Evolutionary conservation across 2,329 filamentous ascomycete species (phyloP), one percentile per base, ranked within the genome.

Genomic region (Clonostachys solani): DNA sequence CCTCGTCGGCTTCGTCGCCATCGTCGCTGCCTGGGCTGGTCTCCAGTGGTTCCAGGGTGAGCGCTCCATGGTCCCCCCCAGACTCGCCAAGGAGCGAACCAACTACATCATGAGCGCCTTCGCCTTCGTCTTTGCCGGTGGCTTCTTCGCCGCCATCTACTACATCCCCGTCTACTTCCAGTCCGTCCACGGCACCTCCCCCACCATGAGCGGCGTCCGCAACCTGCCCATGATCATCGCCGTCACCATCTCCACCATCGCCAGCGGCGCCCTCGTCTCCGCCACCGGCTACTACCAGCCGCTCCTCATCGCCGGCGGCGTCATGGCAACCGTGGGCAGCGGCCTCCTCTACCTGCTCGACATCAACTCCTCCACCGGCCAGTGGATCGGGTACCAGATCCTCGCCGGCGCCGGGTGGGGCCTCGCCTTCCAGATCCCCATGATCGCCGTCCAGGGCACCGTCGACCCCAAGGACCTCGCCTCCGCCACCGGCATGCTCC

Each of bases 351-450:
- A 72, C 49, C 65, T 63, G 6, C 60, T 76, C 5, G 60, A 67
- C 8, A 53, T 67, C 9, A 51, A 64, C 44, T 68, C 71, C 5
- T 52, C 62, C 5, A 63, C 65, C 1, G 70, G 60, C 12, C 63
- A 65, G 38, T 79, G 75, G 75, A 74, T 80, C 40, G 76, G 75
- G 6, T 80, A 75, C 54, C 75, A 80, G 59, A 65, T 79, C 13
- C 48, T 80, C 3, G 66, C 64, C 29, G 77, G 77, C n/a, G 58
- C 69, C 6, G 76, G 73, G 4, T 69, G 65, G 49, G 77, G 76
- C 12, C 50, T 59, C 7, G 67, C 62, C 4, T 67, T 73, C 47
- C 73, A 80, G 55, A 66, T 78, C 8, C 75, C 75, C 37, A 74
- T 78, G 59, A 74, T 77, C 49, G 71, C 69, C 19, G 68, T 73